Evolutionary conservation across 805 yeast species (phyloP), one percentile per base, ranked within the genome.

Genomic region (Metschnikowia cubensis): DNA sequence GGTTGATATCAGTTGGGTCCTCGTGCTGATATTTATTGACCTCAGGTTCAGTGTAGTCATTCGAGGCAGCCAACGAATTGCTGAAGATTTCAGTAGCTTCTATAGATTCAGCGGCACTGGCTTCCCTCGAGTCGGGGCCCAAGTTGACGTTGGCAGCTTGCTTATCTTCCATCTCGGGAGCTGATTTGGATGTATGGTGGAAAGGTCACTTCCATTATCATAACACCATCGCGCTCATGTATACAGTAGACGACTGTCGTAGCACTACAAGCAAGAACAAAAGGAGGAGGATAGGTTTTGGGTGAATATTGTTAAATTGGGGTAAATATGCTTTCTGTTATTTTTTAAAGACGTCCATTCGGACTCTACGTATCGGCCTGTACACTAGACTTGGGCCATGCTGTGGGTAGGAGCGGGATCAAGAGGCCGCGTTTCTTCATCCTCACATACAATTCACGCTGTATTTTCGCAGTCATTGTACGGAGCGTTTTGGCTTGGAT

Each of bases 401-500:
- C 39, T 20, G 39, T 36, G 29, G 39, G 39, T 13, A 20, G 25
- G 14, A 36, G 39, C 29, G 39, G 37, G 3, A 22, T 42, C 15
- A 42, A 34, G 18, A 42, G 17, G 18, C 31, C 36, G 11, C 45
- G 45, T 42, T 42, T 33, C 22, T 43, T 43, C 46, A 43, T 43
- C 13, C 31, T 22, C 15, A 18, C 8, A 7, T 35, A 43, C 40
- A 43, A 22, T 8, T 34, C 39, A 13, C 39, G 38, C 39, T 43
- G 46, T 3, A 43, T 22, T 17, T 35, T 43, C 22, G 46, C 15
- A 14, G 38, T 18, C 46, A 43, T 43, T n/a, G 32, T 35, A 7
- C 18, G 18, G 21, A 43, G 46, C 3, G 46, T 43, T 25, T 11
- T 32, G 20, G 32, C 46, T 43, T 33, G 21, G 21, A 43, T 25